Evolutionary conservation across 1,284 basidiomycete species (phyloP), one percentile per base, ranked within the genome.

Genomic region (Singerocomus rubriflavus): DNA sequence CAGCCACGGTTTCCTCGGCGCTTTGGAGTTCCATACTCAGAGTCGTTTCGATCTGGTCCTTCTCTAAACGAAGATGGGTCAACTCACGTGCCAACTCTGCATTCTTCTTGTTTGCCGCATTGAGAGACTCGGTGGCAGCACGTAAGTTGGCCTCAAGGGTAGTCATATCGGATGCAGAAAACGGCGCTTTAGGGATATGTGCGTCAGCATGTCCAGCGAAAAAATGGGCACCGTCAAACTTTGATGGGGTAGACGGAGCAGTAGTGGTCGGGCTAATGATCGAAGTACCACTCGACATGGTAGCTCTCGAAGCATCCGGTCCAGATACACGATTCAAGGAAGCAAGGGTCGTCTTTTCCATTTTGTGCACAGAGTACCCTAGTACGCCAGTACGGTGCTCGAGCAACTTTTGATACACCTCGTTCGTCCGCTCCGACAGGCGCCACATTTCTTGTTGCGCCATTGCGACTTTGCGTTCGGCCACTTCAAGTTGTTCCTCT

Each of bases 371-470:
- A 4, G 84, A 84, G 53, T 79, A 74, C 45, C 84, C 83, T n/a
- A 91, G 78, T 1, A 91, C 86, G 2, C 81, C 85, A 0, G 88
- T 82, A 14, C 88, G 81, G 64, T 91, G 88, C 65, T 91, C 87
- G 49, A 90, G 75, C 12, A 91, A 69, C 48, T 73, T 75, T 48
- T 74, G 78, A 53, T 80, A 71, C 14, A 88, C 73, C 36, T 88
- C 84, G 61, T 74, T 77, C 26, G 75, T 71, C 38, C 82, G 80
- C 61, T 84, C 80, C 3, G 81, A 80, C 26, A 88, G 59, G 27
- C 77, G 77, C 75, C 78, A 83, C 13, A 87, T 69, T 56, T 91
- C 89, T 57, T 75, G 80, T 69, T 91, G 88, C 3, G 81, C 80
- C 8, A 70, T 56, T 4, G 85, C 81, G 29, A 89, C 84, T 50